Evolutionary conservation across 2,329 filamentous ascomycete species (phyloP).

Genomic region (Xylariaceae sp.): DNA sequence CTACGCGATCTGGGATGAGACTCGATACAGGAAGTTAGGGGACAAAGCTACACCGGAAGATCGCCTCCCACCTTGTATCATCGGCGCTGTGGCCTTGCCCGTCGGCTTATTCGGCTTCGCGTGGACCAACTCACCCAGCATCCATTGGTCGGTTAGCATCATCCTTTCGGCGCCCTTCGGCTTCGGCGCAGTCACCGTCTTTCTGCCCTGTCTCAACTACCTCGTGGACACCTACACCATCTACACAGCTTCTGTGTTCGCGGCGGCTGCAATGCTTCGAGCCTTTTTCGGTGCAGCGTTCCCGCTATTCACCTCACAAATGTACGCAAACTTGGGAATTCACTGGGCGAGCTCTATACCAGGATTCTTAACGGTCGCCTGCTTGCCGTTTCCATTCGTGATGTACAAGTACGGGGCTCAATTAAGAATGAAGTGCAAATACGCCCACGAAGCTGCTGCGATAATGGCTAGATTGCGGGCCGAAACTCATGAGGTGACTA

Average conservation of each 20-base stretch:
- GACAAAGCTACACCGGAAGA: conserved; percentile 71
- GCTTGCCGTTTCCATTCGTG: no score
- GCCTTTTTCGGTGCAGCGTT: conserved; percentile 11
- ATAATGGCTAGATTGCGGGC: no score
- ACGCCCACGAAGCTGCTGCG: no score
- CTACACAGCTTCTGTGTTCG: conserved; percentile 16
- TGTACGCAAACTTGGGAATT: no score
- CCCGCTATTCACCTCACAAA: no score
- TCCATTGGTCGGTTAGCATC: conserved; percentile 64
- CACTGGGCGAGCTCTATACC: no score
- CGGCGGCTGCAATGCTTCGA: conserved; percentile 10
- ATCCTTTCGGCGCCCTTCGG: conserved; percentile 57
- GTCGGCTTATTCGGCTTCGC: conserved; percentile 64
- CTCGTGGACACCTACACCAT: conserved; percentile 15
- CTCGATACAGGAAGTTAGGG: no score
- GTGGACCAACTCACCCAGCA: conserved; percentile 57
- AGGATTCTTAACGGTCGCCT: no score
- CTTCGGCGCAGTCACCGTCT: conserved; percentile 35
- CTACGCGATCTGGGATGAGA: no score
- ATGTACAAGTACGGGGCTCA: no score
- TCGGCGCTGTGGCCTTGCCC: conserved; percentile 63
- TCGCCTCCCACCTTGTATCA: conserved; percentile 64
- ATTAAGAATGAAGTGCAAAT: no score
- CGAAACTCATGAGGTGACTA: no score
- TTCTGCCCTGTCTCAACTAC: conserved; percentile 38